Percentiles rank a stretch among this genome's conserved stretches.
Evolutionary conservation across 306 rosid genomes (phyloP).

Genomic region (Canavalia gladiata): DNA sequence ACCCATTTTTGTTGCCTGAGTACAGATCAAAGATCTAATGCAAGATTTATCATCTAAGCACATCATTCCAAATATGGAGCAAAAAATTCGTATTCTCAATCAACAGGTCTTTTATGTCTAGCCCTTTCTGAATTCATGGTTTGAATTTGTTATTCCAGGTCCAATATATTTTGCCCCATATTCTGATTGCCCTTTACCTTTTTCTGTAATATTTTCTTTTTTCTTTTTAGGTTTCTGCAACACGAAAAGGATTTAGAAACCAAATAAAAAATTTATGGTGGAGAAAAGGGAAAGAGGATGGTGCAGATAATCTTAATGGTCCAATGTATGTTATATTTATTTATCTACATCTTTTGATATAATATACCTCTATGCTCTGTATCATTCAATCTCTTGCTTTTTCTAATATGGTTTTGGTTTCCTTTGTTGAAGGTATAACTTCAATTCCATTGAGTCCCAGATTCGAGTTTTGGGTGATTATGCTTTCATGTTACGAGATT

Average conservation of each 20-base stretch:
- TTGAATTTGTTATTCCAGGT: conserved; percentile 27
- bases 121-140: conserved; percentile 21
- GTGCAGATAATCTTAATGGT: conserved; percentile 77
- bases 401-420: conserved; percentile 56
- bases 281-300: conserved; percentile 99
- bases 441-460: conserved; percentile 92
- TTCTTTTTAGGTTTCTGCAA: conserved; percentile 80
- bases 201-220: conserved; percentile 41
- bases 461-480: conserved; percentile 97
- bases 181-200: conserved; percentile 32
- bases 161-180: conserved; percentile 38
- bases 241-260: conserved; percentile 93
- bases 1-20: conserved; percentile 54
- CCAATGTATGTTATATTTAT: conserved; percentile 66
- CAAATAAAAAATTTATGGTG: conserved; percentile 98
- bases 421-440: conserved; percentile 80
- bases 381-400: conserved; percentile 37
- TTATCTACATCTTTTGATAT: conserved; percentile 39
- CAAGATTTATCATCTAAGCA: conserved; percentile 88
- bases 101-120: conserved; percentile 73
- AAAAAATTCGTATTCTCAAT: conserved; percentile 86
- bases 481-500: conserved; percentile 98
- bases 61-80: conserved; percentile 97
- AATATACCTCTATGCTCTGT: conserved; percentile 43
- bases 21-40: conserved; percentile 87